Percentiles rank a stretch among this genome's conserved stretches.
Conservation (phyloP, 2,329 filamentous ascomycete genomes). For the Rhynchosporium agropyri region DNA sequence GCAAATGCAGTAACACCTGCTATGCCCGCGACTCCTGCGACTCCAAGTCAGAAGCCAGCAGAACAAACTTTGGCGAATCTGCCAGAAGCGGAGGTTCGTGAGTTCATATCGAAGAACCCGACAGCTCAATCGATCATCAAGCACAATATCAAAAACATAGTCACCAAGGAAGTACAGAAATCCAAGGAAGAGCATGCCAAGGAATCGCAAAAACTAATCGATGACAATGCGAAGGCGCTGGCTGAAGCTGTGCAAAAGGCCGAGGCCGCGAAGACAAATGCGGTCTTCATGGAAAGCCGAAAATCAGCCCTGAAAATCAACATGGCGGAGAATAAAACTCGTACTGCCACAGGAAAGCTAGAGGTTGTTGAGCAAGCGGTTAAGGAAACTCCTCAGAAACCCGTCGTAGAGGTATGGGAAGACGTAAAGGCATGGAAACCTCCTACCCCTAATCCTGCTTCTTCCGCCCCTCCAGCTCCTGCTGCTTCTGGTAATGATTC, state of each 20-base stretch:
- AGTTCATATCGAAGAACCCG: slow-evolving; percentile 58
- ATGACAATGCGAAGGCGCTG: slow-evolving; percentile 49
- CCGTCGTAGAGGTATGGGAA: slow-evolving; percentile 86
- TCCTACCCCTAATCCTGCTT: slow-evolving; percentile 29
- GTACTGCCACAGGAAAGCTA: slow-evolving; percentile 69
- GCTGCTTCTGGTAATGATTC: slow-evolving; percentile 20
- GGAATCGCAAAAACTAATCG: slow-evolving; percentile 61
- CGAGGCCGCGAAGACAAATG: slow-evolving; percentile 46
- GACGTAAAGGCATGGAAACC: slow-evolving; percentile 70
- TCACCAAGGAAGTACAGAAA: slow-evolving; percentile 65
- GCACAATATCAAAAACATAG: slow-evolving; percentile 69
- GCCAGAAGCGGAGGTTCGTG: slow-evolving; percentile 58
- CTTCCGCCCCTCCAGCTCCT: slow-evolving; percentile 21
- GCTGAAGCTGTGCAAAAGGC: slow-evolving; percentile 55
- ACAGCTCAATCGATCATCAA: slow-evolving; percentile 49
- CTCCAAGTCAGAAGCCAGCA: slow-evolving; percentile 31
- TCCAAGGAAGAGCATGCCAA: slow-evolving; percentile 58
- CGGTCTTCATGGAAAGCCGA: slow-evolving; percentile 73
- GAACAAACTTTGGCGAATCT: slow-evolving; percentile 44
- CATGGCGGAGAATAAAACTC: slow-evolving; percentile 73
- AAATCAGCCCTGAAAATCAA: slow-evolving; percentile 75
- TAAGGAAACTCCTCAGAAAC: slow-evolving; percentile 79
- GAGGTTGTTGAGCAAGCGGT: slow-evolving; percentile 80
- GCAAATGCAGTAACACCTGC: slow-evolving; percentile 19
- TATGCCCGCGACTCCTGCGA: slow-evolving; percentile 30